Evolutionary conservation across 495 filamentous ascomycete genomes (phyloP), one percentile per base, ranked within the genome.

Genomic region (Aspergillus mulundensis): DNA sequence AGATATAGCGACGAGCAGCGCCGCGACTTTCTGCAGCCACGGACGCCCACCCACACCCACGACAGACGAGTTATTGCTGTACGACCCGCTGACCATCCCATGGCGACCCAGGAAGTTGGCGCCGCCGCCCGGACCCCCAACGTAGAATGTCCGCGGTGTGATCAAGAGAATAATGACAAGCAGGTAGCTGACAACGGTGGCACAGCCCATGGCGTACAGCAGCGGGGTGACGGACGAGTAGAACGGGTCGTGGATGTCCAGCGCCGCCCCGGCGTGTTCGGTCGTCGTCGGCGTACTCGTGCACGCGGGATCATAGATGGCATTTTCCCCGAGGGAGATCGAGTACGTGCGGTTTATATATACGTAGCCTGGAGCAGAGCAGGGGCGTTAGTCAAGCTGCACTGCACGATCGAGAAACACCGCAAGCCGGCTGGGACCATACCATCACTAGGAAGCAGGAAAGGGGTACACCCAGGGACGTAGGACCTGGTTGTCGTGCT

Each of bases 11-110:
- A 97, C 93, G 5, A 87, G 85, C 39, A 96, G 73, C 16, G 95
- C 91, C 12, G 94, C 94, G 14, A 96, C 83, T 70, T 97, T 97
- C 68, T 98, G 94, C 51, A 98, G 72, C 93, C 91, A 97, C 25
- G 94, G 95, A 34, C 94, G 84, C 15, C 90, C 89, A 16, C 91
- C 91, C n/a, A 97, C 87, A 34, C 87, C 89, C 39, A 92, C 86
- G 11, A 91, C 78, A 15, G 83, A 87, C n/a, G 82, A 79, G 40
- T 80, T 81, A 20, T 84, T 81, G 36, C 83, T 83, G 32, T 78
- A 77, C 5, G 86, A 87, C 12, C 89, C 85, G 65, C 87, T 87
- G 42, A 92, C 93, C 70, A 95, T 90, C 36, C 90, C 90, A 70
- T 86, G 82, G n/a, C 87, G 79, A 34, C 89, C 86, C n/a, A 93